These are phyloP conservation scores for Talaromyces piceae DNA, from an alignment of 2,329 filamentous ascomycete genomes.

Conservation along the genomic window DNA sequence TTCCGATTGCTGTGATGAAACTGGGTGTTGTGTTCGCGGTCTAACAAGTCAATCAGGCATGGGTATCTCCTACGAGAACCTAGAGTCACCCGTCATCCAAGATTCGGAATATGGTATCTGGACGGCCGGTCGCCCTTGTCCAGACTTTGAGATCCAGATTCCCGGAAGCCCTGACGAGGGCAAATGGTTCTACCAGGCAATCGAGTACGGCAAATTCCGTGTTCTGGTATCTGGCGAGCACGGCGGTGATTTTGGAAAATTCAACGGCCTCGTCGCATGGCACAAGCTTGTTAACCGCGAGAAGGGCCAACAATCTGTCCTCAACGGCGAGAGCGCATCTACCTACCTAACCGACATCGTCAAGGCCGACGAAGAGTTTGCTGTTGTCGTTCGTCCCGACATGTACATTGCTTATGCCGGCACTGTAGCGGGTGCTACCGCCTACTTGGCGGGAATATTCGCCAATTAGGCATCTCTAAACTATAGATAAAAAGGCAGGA, in stretches of 20 bases:
- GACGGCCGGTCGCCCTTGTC: not conserved
- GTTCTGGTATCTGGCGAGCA: not conserved
- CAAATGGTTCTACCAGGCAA: not conserved
- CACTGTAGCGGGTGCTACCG: not conserved
- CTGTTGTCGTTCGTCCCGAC: conserved; percentile 4
- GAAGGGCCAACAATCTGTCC: not conserved
- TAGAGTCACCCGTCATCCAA: not conserved
- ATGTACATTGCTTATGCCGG: conserved; percentile 7
- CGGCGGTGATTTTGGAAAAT: not conserved
- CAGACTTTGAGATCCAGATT: not conserved
- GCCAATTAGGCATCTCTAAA: not conserved
- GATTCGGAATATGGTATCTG: not conserved
- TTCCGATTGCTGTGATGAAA: not conserved
- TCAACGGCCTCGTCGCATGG: not conserved
- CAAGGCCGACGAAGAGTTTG: not conserved
- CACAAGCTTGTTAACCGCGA: not conserved
- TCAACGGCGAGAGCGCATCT: not conserved
- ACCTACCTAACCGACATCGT: not conserved
- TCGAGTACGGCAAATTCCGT: not conserved
- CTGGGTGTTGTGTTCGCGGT: not conserved
- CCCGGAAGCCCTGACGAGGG: not conserved
- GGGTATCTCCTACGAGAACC: not conserved
- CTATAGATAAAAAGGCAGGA: not conserved
- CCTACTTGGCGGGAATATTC: conserved; percentile 6
- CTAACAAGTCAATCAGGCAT: not conserved